Evolutionary conservation across 73 alveolate genomes (phyloP).

Genomic region (Urostyla sp.): DNA sequence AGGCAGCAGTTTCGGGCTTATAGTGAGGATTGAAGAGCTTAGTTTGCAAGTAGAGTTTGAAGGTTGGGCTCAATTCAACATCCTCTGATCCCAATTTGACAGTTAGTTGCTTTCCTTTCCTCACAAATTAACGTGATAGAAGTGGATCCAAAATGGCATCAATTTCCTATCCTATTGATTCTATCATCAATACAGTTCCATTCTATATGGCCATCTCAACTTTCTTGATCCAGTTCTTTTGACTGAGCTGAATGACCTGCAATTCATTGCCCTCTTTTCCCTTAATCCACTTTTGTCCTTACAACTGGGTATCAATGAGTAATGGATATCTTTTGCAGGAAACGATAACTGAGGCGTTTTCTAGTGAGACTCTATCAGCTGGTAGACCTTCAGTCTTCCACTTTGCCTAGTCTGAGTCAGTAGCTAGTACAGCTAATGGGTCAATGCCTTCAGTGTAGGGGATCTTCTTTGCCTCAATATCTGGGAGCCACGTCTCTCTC

Average conservation of each 20-base stretch:
- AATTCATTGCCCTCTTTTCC: conserved; percentile 89
- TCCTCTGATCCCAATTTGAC: conserved; percentile 96
- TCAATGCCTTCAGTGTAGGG: conserved; percentile 98
- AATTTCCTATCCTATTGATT: conserved; percentile 97
- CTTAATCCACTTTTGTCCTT: conserved; percentile 99
- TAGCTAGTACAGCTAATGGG: conserved; percentile 95
- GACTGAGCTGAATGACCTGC: conserved; percentile 88
- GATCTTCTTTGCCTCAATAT: conserved; percentile 89
- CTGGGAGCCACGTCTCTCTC: conserved; percentile 92
- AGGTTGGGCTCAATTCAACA: conserved; percentile 95
- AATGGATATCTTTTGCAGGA: conserved; percentile 99
- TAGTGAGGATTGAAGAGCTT: conserved; percentile 99
- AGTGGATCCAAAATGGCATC: conserved; percentile 99
- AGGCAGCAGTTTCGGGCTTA: conserved; percentile 99
- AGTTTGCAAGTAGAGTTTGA: conserved; percentile 97
- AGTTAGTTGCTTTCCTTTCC: conserved; percentile 91
- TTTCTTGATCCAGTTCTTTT: conserved; percentile 92
- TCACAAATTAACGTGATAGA: conserved; percentile 96
- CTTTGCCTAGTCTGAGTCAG: conserved; percentile 96
- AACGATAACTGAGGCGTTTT: conserved; percentile 97
- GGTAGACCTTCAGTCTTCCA: conserved; percentile 99
- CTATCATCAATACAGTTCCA: conserved; percentile 97
- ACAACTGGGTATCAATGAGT: conserved; percentile 99
- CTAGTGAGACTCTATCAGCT: conserved; percentile 98
- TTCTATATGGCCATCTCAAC: conserved; percentile 92